phyloP scores from a whole-genome alignment of 257 asterid species.

The Solanum bulbocastanum region DNA sequence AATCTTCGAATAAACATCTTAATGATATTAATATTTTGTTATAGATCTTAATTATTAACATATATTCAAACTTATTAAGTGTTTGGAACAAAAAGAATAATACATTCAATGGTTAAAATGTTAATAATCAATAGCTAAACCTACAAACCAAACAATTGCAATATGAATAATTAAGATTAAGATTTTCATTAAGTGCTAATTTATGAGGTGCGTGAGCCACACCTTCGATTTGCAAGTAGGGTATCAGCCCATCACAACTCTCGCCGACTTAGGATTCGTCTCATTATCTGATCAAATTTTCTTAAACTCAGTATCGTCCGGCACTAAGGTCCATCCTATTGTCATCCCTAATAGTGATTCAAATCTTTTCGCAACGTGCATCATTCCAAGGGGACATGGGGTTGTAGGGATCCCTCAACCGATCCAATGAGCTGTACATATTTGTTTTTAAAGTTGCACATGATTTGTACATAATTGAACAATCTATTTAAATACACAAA shows the following conservation, averaged over 20 bases:
- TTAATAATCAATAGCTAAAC: too few species aligned
- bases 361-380: too few species aligned
- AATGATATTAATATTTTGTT: too few species aligned
- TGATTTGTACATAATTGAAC: not conserved
- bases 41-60: not conserved
- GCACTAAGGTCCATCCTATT: too few species aligned
- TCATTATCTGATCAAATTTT: not conserved
- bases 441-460: not conserved
- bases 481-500: not conserved
- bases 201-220: not conserved
- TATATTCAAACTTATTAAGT: not conserved
- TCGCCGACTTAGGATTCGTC: not conserved
- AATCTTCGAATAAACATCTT: not conserved
- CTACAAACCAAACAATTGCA: not conserved
- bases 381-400: too few species aligned
- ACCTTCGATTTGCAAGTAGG: not conserved
- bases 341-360: too few species aligned
- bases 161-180: too few species aligned
- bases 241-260: not conserved
- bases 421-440: not conserved
- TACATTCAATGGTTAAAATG: too few species aligned
- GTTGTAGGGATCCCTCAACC: not conserved
- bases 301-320: too few species aligned
- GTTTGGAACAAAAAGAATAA: too few species aligned
- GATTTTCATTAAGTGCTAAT: not conserved